phyloP scores from a whole-genome alignment of 2,329 filamentous ascomycete species.

The Arthrinium puccinioides region DNA sequence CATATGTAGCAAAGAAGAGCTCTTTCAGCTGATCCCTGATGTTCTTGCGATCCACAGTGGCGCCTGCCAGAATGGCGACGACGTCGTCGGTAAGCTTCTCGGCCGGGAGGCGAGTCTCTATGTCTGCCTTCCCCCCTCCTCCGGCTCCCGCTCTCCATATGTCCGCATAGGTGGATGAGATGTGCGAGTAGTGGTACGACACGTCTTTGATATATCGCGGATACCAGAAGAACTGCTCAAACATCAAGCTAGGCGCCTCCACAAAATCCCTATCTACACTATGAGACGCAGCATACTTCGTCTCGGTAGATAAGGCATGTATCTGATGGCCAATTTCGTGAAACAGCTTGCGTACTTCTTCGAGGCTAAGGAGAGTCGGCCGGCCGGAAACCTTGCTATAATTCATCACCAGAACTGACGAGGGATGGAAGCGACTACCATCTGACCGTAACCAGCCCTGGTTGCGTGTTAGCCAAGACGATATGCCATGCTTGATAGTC shows the following conservation, averaged over 20 bases:
- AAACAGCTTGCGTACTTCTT: constrained; percentile 77
- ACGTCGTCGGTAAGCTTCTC: constrained; percentile 77
- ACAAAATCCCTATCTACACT: constrained; percentile 62
- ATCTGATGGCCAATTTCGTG: constrained; percentile 69
- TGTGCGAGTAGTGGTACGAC: constrained; percentile 65
- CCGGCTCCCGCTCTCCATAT: too few relatives aligned
- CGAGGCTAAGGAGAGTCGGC: constrained; percentile 72
- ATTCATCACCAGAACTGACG: constrained; percentile 77
- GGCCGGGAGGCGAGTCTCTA: constrained; percentile 65
- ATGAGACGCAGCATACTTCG: constrained; percentile 58
- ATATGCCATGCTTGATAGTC: too few relatives aligned
- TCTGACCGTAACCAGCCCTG: constrained; percentile 60
- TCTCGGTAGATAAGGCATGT: constrained; percentile 58
- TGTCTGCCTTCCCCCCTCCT: too few relatives aligned
- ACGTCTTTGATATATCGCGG: constrained; percentile 57
- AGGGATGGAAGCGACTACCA: constrained; percentile 66
- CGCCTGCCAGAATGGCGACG: too few relatives aligned
- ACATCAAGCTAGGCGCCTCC: constrained; percentile 65
- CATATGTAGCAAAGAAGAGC: constrained; percentile 73
- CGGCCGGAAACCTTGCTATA: constrained; percentile 74
- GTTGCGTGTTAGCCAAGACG: too few relatives aligned
- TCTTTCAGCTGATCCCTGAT: constrained; percentile 71
- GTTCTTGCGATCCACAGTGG: too few relatives aligned
- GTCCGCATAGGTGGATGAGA: constrained; percentile 64
- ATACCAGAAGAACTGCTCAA: constrained; percentile 71